These are phyloP conservation scores for Verruconis gallopava DNA, from an alignment of 2,329 filamentous ascomycete species.

Conservation along the genomic window DNA sequence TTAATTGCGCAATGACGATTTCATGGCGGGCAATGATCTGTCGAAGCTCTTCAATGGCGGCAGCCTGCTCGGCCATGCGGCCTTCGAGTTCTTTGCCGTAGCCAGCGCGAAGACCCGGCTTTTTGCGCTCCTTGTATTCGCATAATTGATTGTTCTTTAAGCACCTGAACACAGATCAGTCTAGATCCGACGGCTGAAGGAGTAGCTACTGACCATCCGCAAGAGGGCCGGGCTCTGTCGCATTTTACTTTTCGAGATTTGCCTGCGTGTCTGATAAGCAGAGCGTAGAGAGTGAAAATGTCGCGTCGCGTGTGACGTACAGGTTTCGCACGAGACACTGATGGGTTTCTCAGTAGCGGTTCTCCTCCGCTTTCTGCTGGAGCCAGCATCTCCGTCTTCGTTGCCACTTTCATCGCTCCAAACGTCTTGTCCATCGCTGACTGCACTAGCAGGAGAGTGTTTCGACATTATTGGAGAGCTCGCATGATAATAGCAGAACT, in stretches of 20 bases:
- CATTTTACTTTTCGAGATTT: conserved; percentile 66
- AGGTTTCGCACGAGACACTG: conserved; percentile 45
- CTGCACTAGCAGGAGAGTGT: neutral
- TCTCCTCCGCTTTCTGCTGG: conserved; percentile 14
- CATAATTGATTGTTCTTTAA: conserved; percentile 52
- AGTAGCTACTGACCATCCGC: conserved; percentile 41
- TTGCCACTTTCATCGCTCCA: conserved; percentile 19
- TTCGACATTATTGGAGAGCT: neutral
- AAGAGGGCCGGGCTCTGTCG: conserved; percentile 64
- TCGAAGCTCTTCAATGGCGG: conserved; percentile 30
- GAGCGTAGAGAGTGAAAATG: too few relatives aligned
- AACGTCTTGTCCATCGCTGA: conserved; percentile 1
- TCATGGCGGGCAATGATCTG: conserved; percentile 32
- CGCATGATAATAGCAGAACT: neutral
- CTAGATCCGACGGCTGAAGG: neutral
- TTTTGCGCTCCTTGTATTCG: conserved; percentile 59
- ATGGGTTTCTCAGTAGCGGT: conserved; percentile 27
- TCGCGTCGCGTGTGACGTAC: conserved; percentile 1
- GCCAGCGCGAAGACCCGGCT: conserved; percentile 48
- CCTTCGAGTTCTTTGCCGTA: conserved; percentile 51
- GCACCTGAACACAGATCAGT: conserved; percentile 27
- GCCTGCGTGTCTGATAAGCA: conserved; percentile 40
- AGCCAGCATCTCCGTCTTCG: conserved; percentile 23
- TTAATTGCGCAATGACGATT: conserved; percentile 32
- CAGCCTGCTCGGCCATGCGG: conserved; percentile 24